Percentiles rank a stretch among this genome's conserved stretches.
phyloP scores from a whole-genome alignment of 1,284 basidiomycete genomes.

The Leccinum pseudoinsigne region DNA sequence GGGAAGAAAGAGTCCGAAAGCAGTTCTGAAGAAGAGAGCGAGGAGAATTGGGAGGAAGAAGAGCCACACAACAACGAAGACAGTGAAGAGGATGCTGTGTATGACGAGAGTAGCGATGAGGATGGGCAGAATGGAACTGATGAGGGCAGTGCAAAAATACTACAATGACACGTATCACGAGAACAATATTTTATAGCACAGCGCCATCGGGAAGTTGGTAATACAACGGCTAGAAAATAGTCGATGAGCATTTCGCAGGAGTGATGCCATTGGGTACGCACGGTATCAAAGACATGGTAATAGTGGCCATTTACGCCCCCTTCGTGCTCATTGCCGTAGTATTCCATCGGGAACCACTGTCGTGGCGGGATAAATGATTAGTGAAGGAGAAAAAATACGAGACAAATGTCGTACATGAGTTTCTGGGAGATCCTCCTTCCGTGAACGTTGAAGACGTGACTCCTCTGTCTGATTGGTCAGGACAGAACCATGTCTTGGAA shows the following conservation, averaged over 20 bases:
- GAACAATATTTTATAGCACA: constrained; percentile 38
- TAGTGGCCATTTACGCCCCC: constrained; percentile 69
- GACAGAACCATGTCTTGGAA: constrained; percentile 57
- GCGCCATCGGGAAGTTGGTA: constrained; percentile 59
- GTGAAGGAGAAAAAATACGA: constrained; percentile 2
- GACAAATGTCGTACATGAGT: constrained; percentile 50
- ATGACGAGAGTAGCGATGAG: constrained; percentile 27
- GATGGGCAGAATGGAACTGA: constrained; percentile 12
- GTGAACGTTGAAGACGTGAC: constrained; percentile 66
- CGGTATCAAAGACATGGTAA: constrained; percentile 76
- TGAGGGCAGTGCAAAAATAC: constrained; percentile 9
- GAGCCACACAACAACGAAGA: constrained; percentile 37
- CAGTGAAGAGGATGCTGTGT: constrained; percentile 30
- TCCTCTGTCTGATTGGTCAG: constrained; percentile 59
- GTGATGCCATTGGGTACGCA: constrained; percentile 35
- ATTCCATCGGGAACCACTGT: constrained; percentile 77
- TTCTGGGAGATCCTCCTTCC: constrained; percentile 64
- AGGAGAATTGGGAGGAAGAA: constrained; percentile 34
- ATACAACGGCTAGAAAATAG: constrained; percentile 56
- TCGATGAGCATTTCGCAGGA: neutral
- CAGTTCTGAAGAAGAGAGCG: constrained; percentile 25
- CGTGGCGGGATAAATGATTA: neutral
- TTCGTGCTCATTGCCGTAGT: constrained; percentile 51
- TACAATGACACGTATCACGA: constrained; percentile 14
- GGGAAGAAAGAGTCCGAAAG: constrained; percentile 27